Evolutionary conservation across 75 land plant genomes (phyloP).

Genomic region (Chamaecyparis obtusa): DNA sequence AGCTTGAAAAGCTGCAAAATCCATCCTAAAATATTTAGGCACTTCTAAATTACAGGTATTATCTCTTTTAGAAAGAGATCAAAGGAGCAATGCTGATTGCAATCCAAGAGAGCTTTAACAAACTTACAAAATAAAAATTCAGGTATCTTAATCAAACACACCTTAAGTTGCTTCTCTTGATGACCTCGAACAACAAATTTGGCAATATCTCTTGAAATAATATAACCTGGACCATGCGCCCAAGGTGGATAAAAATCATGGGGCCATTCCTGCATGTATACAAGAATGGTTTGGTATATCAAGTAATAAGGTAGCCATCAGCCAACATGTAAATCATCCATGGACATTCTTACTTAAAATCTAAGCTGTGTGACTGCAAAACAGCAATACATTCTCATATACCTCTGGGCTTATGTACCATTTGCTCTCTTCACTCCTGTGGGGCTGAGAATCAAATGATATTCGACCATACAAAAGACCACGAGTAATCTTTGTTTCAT

Average conservation of each 20-base stretch:
- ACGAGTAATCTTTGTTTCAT: conserved; percentile 29
- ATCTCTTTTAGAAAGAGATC: background rate
- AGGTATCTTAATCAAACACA: conserved; percentile 13
- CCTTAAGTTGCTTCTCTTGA: conserved; percentile 58
- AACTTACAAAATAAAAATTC: background rate
- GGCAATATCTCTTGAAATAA: conserved; percentile 79
- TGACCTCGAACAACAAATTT: conserved; percentile 69
- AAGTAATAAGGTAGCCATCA: background rate
- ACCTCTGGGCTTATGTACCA: conserved; percentile 81
- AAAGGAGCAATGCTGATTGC: background rate
- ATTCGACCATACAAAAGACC: conserved; percentile 76
- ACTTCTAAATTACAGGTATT: background rate
- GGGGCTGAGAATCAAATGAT: conserved; percentile 53
- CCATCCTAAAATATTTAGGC: background rate
- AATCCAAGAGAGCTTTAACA: background rate
- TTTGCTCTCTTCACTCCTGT: conserved; percentile 69
- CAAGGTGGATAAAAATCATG: conserved; percentile 69
- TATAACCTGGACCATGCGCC: conserved; percentile 96
- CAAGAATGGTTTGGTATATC: background rate
- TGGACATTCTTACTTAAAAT: background rate
- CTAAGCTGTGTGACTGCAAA: background rate
- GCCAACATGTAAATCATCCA: background rate
- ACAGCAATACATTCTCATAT: conserved; percentile 9
- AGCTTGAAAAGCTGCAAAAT: conserved; percentile 78
- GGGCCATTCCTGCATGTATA: conserved; percentile 76